Conservation (phyloP, 2,329 filamentous ascomycete genomes). For the Elsinoe necatrix region DNA sequence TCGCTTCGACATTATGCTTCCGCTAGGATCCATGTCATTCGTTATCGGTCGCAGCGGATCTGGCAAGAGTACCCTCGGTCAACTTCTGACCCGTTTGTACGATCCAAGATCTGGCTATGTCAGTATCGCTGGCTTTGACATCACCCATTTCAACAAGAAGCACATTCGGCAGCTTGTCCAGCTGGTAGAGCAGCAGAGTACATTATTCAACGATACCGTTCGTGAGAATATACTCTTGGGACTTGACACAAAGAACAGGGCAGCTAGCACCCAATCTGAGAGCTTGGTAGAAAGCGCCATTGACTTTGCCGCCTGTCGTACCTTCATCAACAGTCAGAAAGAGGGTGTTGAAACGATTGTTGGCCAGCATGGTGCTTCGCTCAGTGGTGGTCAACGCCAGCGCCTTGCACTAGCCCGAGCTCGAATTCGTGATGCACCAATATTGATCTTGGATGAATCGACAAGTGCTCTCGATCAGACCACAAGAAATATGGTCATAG, state of each 20-base stretch:
- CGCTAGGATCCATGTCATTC: slow-evolving; percentile 64
- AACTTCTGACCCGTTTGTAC: slow-evolving; percentile 73
- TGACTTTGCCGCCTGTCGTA: slow-evolving; percentile 60
- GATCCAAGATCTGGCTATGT: slow-evolving; percentile 57
- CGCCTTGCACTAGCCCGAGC: slow-evolving; percentile 73
- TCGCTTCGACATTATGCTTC: slow-evolving; percentile 59
- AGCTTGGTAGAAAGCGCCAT: slow-evolving; percentile 41
- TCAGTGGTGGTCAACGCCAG: slow-evolving; percentile 83
- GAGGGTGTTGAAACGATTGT: slow-evolving; percentile 63
- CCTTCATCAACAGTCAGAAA: slow-evolving; percentile 54
- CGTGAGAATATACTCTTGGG: slow-evolving; percentile 72
- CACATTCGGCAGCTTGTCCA: slow-evolving; percentile 76
- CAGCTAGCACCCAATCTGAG: slow-evolving; percentile 33
- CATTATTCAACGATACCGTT: slow-evolving; percentile 74
- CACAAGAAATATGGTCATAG: slow-evolving; percentile 60
- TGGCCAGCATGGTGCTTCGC: slow-evolving; percentile 56
- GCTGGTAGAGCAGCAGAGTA: slow-evolving; percentile 71
- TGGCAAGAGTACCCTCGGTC: slow-evolving; percentile 82
- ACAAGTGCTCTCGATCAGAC: slow-evolving; percentile 78
- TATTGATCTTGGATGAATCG: slow-evolving; percentile 81
- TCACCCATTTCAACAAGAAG: slow-evolving; percentile 53
- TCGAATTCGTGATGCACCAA: slow-evolving; percentile 63
- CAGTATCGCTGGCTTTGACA: slow-evolving; percentile 54
- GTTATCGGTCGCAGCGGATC: slow-evolving; percentile 81
- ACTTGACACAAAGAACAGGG: slow-evolving; percentile 39